phyloP scores from a whole-genome alignment of 1,284 basidiomycete genomes.

The Papiliotrema flavescens region DNA sequence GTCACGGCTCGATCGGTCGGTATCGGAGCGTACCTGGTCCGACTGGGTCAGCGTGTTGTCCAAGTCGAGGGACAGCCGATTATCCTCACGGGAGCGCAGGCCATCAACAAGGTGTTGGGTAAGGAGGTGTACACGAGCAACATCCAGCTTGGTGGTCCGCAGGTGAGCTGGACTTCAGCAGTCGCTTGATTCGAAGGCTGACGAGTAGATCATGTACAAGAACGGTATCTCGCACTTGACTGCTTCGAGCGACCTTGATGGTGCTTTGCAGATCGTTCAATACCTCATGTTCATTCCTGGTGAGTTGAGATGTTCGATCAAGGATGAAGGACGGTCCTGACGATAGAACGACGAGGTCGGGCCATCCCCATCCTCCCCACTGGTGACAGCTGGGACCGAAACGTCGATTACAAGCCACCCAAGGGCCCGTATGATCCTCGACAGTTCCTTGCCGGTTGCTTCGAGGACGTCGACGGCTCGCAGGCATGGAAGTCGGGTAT shows the following conservation, averaged over 20 bases:
- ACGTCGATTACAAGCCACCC: conserved; percentile 83
- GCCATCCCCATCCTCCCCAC: conserved; percentile 69
- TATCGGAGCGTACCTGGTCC: conserved; percentile 98
- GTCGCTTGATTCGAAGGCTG: background rate
- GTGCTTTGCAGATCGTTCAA: conserved; percentile 85
- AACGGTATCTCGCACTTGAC: conserved; percentile 98
- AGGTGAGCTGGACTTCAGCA: conserved; percentile 44
- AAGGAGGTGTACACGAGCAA: conserved; percentile 99
- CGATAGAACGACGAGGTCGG: conserved; percentile 60
- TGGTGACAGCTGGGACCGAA: conserved; percentile 84
- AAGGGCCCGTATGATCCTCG: conserved; percentile 96
- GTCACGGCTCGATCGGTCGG: conserved; percentile 98
- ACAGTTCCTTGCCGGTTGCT: conserved; percentile 94
- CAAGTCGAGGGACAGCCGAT: conserved; percentile 99
- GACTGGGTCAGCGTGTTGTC: conserved; percentile 94
- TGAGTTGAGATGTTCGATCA: conserved; percentile 12
- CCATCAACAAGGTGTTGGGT: conserved; percentile 98
- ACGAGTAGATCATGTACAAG: conserved; percentile 86
- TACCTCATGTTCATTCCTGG: conserved; percentile 93
- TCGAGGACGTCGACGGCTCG: conserved; percentile 67
- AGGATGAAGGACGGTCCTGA: background rate
- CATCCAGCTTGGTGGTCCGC: conserved; percentile 95
- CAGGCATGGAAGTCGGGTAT: conserved; percentile 80
- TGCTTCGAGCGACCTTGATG: conserved; percentile 89
- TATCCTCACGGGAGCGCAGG: conserved; percentile 94